Evolutionary conservation across 2,329 filamentous ascomycete species (phyloP).

Genomic region (Pseudophaeomoniella oleicola): DNA sequence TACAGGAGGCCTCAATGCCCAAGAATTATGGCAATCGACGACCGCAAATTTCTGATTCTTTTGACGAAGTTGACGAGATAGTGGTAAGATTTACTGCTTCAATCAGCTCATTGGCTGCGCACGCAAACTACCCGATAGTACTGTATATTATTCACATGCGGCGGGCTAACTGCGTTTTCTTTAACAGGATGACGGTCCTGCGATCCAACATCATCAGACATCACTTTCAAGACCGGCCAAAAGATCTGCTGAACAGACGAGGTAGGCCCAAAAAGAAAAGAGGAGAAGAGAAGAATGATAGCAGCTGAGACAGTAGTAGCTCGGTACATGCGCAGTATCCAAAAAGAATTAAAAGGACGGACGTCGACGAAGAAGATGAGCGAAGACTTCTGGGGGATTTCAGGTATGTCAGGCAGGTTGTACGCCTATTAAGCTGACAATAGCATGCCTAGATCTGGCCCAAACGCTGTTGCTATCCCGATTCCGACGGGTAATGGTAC

Average conservation of each 20-base stretch:
- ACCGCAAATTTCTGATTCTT: not conserved
- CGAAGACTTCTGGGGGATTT: not conserved
- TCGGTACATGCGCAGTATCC: not conserved
- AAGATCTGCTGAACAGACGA: not conserved
- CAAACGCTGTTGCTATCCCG: not conserved
- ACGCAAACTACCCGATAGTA: no score
- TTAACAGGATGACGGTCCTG: no score
- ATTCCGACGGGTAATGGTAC: not conserved
- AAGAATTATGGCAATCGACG: not conserved
- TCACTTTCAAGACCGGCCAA: not conserved
- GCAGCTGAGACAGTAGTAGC: no score
- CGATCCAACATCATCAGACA: no score
- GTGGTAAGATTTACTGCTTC: no score
- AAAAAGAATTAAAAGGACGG: not conserved
- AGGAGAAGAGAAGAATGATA: no score
- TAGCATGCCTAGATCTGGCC: not conserved
- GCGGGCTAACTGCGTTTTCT: no score
- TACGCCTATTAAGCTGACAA: not conserved
- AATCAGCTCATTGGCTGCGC: no score
- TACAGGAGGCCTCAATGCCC: not conserved
- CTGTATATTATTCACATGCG: no score
- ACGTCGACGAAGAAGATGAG: not conserved
- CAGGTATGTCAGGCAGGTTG: not conserved
- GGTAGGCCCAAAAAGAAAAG: not conserved
- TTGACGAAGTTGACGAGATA: not conserved